Conservation (phyloP, 1,284 basidiomycete species). For the Omphalotus olearius region DNA sequence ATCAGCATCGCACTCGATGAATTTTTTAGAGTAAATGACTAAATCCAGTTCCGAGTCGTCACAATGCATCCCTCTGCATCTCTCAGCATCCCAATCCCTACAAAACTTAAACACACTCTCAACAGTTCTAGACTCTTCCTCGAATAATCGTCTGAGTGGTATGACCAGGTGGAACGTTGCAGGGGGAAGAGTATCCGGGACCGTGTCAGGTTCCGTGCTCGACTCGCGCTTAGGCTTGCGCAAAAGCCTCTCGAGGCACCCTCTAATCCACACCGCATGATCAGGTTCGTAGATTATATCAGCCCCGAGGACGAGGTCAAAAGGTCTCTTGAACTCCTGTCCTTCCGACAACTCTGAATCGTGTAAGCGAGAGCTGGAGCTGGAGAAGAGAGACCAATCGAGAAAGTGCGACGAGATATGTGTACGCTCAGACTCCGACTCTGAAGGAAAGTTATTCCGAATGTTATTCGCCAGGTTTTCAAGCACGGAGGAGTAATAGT, state of each 20-base stretch:
- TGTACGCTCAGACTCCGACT: not conserved
- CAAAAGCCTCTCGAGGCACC: constrained; percentile 52
- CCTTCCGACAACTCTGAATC: too few relatives aligned
- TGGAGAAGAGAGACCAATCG: constrained; percentile 26
- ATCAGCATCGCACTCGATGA: constrained; percentile 48
- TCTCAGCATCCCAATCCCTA: not conserved
- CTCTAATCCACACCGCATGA: constrained; percentile 65
- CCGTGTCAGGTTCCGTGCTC: not conserved
- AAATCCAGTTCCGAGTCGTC: constrained; percentile 25
- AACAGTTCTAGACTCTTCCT: constrained; percentile 52
- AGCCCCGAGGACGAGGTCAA: constrained; percentile 70
- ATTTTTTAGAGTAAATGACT: constrained; percentile 45
- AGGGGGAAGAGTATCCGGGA: constrained; percentile 13
- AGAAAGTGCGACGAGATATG: constrained; percentile 34
- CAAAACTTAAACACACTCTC: constrained; percentile 46
- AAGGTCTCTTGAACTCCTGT: constrained; percentile 27
- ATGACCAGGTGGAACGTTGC: constrained; percentile 67
- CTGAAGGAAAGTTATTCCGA: constrained; percentile 46
- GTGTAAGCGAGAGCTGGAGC: not conserved
- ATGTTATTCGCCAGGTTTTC: constrained; percentile 72
- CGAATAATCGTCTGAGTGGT: constrained; percentile 66
- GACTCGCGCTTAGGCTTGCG: constrained; percentile 29
- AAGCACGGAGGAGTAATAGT: constrained; percentile 75
- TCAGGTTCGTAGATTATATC: constrained; percentile 73
- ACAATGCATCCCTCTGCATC: not conserved